phyloP scores from a whole-genome alignment of 1,284 basidiomycete species.

The Bondarzewia mesenterica region DNA sequence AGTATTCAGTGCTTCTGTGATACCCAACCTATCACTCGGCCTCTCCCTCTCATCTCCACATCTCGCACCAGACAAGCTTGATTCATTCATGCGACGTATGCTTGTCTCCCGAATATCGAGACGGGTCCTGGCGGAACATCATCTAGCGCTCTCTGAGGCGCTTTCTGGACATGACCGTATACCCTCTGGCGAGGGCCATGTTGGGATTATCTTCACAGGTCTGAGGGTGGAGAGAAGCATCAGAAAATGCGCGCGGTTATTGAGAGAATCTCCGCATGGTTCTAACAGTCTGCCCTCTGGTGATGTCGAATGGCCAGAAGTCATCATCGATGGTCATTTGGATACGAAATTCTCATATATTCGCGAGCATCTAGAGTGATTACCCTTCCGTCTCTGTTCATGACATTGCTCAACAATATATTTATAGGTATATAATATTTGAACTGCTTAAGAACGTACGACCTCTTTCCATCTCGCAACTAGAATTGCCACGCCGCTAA shows the following conservation, averaged over 20 bases:
- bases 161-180: slow-evolving; percentile 27
- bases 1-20: slow-evolving; percentile 54
- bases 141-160: slow-evolving; percentile 72
- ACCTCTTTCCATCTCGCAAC: neutral
- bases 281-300: slow-evolving; percentile 20
- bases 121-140: slow-evolving; percentile 84
- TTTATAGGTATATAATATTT: slow-evolving; percentile 73
- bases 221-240: slow-evolving; percentile 67
- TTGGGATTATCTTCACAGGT: slow-evolving; percentile 82
- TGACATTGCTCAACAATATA: neutral
- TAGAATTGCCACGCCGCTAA: neutral
- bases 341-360: slow-evolving; percentile 80
- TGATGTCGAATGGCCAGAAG: slow-evolving; percentile 46
- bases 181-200: slow-evolving; percentile 45
- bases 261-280: slow-evolving; percentile 43
- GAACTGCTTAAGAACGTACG: slow-evolving; percentile 81
- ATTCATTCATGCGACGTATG: slow-evolving; percentile 89
- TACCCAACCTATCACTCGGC: slow-evolving; percentile 71
- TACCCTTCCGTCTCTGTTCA: slow-evolving; percentile 5
- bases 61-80: slow-evolving; percentile 70
- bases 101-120: slow-evolving; percentile 84
- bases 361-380: slow-evolving; percentile 79
- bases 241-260: slow-evolving; percentile 54
- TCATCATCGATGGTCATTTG: slow-evolving; percentile 68
- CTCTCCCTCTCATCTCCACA: slow-evolving; percentile 73